phyloP scores from a whole-genome alignment of 2,329 filamentous ascomycete genomes.

The Calonectria hawksworthii region DNA sequence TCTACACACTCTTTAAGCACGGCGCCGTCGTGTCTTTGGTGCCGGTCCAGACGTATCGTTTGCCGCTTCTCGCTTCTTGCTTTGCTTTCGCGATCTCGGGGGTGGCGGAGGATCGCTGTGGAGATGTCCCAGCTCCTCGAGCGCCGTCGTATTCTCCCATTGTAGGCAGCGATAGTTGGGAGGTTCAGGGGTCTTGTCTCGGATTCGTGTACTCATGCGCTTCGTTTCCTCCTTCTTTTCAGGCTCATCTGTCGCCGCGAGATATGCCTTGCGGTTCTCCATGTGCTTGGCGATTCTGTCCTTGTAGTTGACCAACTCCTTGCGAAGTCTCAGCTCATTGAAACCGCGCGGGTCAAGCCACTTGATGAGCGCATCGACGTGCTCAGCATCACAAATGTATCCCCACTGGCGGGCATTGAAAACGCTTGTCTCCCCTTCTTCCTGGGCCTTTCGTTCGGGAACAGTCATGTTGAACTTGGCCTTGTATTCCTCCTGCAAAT shows the following conservation, averaged over 20 bases:
- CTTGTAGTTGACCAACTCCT: conserved; percentile 84
- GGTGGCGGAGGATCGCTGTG: conserved; percentile 69
- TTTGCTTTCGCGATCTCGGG: conserved; percentile 64
- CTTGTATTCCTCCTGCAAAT: conserved; percentile 82
- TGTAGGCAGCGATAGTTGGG: conserved; percentile 63
- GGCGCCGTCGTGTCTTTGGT: conserved; percentile 49
- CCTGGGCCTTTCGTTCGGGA: conserved; percentile 84
- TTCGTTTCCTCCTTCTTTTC: conserved; percentile 58
- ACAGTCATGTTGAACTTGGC: conserved; percentile 85
- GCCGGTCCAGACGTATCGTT: conserved; percentile 48
- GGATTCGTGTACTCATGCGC: conserved; percentile 61
- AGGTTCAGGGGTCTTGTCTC: conserved; percentile 63
- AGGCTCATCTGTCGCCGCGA: conserved; percentile 56
- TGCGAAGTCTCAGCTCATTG: conserved; percentile 88
- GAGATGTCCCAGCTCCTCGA: conserved; percentile 70
- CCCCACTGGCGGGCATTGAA: conserved; percentile 88
- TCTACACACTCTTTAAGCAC: conserved; percentile 18
- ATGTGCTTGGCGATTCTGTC: conserved; percentile 85
- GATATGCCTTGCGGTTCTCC: conserved; percentile 82
- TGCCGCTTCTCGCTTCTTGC: conserved; percentile 64
- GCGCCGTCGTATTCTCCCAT: conserved; percentile 70
- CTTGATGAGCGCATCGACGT: conserved; percentile 82
- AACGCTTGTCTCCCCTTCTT: conserved; percentile 88
- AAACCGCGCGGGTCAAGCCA: conserved; percentile 92
- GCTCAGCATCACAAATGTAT: conserved; percentile 85